Evolutionary conservation across 2,329 filamentous ascomycete species (phyloP).

Genomic region (Cladosporium sphaerospermum): DNA sequence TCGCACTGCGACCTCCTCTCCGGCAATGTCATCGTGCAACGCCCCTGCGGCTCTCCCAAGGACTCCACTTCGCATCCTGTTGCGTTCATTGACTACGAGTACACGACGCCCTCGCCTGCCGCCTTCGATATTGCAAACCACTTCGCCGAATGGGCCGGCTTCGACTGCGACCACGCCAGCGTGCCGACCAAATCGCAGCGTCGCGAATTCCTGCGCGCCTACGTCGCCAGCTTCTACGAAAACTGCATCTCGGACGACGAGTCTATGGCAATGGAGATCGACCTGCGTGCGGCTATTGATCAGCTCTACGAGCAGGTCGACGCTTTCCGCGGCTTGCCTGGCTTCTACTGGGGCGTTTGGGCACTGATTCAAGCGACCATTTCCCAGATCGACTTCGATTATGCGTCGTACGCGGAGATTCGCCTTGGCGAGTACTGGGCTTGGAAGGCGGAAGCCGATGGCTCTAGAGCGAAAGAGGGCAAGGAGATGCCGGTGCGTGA

Average conservation of each 20-base stretch:
- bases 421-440: conserved; percentile 87
- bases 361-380: conserved; percentile 90
- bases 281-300: conserved; percentile 56
- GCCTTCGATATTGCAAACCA: conserved; percentile 97
- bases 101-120: conserved; percentile 86
- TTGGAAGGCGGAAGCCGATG: conserved; percentile 71
- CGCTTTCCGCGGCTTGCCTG: conserved; percentile 78
- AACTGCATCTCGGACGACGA: conserved; percentile 37
- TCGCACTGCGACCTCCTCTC: conserved; percentile 93
- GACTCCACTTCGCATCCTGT: neutral
- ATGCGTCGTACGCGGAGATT: conserved; percentile 81
- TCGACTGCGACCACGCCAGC: conserved; percentile 83
- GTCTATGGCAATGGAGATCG: conserved; percentile 43
- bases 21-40: conserved; percentile 80
- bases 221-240: conserved; percentile 64
- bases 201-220: conserved; percentile 74
- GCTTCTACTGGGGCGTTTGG: conserved; percentile 92
- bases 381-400: conserved; percentile 94
- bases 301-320: conserved; percentile 77
- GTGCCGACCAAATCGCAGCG: conserved; percentile 74
- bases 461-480: conserved; percentile 49
- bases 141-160: conserved; percentile 96
- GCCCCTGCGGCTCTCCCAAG: conserved; percentile 1
- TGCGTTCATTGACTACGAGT: conserved; percentile 94
- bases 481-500: conserved; percentile 68